A percentile compares a stretch with the other conserved stretches of the same genome.
These are phyloP conservation scores for Mucor mucedo DNA, from an alignment of 371 early-diverging fungal genomes.

Conservation along the genomic window DNA sequence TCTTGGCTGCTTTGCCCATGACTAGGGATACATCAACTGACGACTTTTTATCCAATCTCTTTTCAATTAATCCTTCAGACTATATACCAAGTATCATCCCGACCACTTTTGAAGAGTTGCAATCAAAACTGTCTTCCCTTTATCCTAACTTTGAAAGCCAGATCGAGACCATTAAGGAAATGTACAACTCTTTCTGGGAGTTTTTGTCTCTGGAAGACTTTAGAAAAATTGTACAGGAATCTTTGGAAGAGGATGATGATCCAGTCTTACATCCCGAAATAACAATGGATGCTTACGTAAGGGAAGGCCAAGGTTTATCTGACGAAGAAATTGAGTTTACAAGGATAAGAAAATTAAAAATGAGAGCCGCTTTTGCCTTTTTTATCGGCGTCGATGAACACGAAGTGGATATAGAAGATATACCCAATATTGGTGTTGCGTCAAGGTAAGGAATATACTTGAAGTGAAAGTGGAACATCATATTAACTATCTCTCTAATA, in stretches of 20 bases:
- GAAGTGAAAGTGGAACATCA: not conserved
- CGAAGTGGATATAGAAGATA: constrained; percentile 63
- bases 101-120: constrained; percentile 30
- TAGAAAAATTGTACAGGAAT: constrained; percentile 32
- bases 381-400: constrained; percentile 68
- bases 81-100: constrained; percentile 20
- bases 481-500: not conserved
- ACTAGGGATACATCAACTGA: constrained; percentile 3
- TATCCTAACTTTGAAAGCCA: constrained; percentile 37
- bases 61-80: constrained; percentile 1
- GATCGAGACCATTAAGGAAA: constrained; percentile 30
- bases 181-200: constrained; percentile 43
- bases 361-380: constrained; percentile 64
- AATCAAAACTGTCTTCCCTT: constrained; percentile 21
- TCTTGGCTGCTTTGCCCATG: constrained; percentile 20
- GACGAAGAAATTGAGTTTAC: constrained; percentile 57
- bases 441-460: constrained; percentile 52
- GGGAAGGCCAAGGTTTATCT: constrained; percentile 49
- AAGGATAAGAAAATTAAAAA: constrained; percentile 47
- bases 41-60: constrained; percentile 19
- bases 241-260: constrained; percentile 29
- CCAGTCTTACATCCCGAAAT: constrained; percentile 38
- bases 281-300: constrained; percentile 36
- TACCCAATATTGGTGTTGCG: constrained; percentile 70
- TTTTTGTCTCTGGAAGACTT: constrained; percentile 44